phyloP scores from a whole-genome alignment of 257 asterid species.

The Orobanche coerulescens region DNA sequence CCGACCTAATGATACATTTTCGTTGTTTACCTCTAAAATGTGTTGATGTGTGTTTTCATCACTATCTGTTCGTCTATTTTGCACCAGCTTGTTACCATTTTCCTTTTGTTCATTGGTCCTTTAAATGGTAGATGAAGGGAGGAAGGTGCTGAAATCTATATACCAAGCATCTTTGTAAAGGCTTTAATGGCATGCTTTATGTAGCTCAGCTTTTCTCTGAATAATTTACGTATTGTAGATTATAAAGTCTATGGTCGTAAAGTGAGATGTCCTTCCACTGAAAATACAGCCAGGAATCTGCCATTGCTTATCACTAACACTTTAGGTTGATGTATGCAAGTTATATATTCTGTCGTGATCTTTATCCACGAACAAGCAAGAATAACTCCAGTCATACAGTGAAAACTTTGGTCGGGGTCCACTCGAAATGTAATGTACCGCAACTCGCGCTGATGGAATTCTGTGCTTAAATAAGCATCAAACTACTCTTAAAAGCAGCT shows the following conservation, averaged over 20 bases:
- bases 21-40: background rate
- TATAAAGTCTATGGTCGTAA: background rate
- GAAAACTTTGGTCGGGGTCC: background rate
- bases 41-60: background rate
- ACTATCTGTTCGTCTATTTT: background rate
- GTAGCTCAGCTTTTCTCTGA: background rate
- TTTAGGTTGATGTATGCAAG: background rate
- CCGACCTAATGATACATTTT: background rate
- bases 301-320: background rate
- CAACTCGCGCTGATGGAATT: background rate
- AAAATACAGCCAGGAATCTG: background rate
- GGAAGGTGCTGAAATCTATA: background rate
- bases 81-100: background rate
- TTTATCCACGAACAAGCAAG: slow-evolving; percentile 4
- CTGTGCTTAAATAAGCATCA: background rate
- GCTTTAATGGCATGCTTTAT: background rate
- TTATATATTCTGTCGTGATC: background rate
- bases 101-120: background rate
- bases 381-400: background rate
- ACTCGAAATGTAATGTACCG: background rate
- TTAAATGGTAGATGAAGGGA: background rate
- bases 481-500: background rate
- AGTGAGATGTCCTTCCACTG: slow-evolving; percentile 4
- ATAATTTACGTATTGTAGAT: background rate
- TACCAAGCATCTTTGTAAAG: background rate